These are phyloP conservation scores for Alternaria ventricosa DNA, from an alignment of 2,329 filamentous ascomycete species.

Conservation along the genomic window DNA sequence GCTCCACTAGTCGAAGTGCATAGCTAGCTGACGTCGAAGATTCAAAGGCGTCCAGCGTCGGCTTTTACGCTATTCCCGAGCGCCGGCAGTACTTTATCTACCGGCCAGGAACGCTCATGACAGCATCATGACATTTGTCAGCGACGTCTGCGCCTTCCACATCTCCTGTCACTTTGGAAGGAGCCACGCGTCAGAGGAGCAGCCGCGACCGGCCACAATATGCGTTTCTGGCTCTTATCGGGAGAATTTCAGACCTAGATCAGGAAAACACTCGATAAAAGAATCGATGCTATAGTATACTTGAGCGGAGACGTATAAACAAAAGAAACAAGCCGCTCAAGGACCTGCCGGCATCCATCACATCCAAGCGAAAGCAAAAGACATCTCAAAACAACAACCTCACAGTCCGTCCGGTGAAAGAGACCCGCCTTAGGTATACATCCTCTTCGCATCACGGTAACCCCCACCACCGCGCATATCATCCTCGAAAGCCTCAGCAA, in stretches of 20 bases:
- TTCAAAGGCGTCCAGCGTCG: neutral
- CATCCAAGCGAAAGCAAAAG: neutral
- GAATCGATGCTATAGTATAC: no score
- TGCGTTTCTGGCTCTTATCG: no score
- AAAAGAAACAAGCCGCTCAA: neutral
- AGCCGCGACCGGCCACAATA: no score
- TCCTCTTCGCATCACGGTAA: slow-evolving; percentile 83
- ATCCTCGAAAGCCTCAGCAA: slow-evolving; percentile 80
- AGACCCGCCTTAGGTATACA: slow-evolving; percentile 64
- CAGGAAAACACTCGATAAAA: no score
- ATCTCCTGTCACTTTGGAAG: neutral
- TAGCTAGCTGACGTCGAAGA: neutral
- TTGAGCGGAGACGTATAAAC: neutral
- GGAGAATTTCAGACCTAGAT: no score
- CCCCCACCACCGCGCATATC: slow-evolving; percentile 83
- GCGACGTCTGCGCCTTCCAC: neutral
- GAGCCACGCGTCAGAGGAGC: neutral
- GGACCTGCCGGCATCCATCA: neutral
- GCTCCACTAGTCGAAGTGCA: neutral
- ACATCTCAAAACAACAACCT: neutral
- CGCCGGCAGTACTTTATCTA: neutral
- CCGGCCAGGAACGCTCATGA: neutral
- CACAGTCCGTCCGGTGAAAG: neutral
- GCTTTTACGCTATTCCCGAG: neutral
- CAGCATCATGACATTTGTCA: neutral